Conservation (phyloP, 2,329 filamentous ascomycete species). For the Aspergillus udagawae region DNA sequence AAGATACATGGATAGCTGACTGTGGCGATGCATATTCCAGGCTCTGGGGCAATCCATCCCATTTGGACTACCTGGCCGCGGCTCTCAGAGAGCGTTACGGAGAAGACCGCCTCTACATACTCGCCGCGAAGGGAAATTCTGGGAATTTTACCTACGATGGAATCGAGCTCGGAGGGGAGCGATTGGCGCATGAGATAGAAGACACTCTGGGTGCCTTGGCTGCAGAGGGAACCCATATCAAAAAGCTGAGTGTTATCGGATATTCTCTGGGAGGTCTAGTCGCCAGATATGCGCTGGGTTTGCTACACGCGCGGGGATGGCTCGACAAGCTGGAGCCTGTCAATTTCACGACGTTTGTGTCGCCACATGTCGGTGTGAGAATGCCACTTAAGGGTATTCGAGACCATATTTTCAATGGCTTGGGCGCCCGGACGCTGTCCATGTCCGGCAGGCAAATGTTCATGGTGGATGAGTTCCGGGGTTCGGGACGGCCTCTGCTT, state of each 20-base stretch:
- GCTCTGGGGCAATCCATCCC: constrained; percentile 59
- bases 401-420: constrained; percentile 71
- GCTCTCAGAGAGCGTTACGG: constrained; percentile 49
- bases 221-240: constrained; percentile 64
- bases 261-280: constrained; percentile 89
- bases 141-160: constrained; percentile 62
- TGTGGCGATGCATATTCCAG: constrained; percentile 26
- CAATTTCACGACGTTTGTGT: constrained; percentile 92
- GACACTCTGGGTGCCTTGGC: constrained; percentile 52
- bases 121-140: constrained; percentile 54
- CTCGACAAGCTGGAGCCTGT: constrained; percentile 77
- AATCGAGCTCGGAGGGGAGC: constrained; percentile 65
- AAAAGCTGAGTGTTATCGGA: constrained; percentile 79
- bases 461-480: constrained; percentile 77
- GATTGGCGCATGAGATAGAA: constrained; percentile 62
- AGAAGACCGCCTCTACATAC: constrained; percentile 51
- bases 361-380: constrained; percentile 74
- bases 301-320: constrained; percentile 75
- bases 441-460: constrained; percentile 85
- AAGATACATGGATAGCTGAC: neutral
- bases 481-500: constrained; percentile 75
- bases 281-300: constrained; percentile 77
- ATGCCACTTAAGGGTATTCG: constrained; percentile 64
- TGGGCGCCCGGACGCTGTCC: constrained; percentile 77
- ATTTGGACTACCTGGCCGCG: constrained; percentile 53